Conservation (phyloP, 2,329 filamentous ascomycete genomes). For the Xylaria arbuscula region DNA sequence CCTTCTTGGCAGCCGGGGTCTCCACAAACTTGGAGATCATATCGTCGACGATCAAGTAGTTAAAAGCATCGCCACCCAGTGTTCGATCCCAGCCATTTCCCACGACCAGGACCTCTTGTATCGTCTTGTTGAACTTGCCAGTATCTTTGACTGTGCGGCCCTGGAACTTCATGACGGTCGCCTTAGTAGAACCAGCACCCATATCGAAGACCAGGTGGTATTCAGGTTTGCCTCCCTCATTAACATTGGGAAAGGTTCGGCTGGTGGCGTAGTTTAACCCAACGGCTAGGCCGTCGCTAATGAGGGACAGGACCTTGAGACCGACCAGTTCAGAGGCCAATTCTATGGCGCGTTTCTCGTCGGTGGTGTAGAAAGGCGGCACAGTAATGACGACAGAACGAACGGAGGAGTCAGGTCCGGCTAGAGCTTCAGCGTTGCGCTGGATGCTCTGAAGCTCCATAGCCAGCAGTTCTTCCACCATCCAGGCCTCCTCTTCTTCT, state of each 20-base stretch:
- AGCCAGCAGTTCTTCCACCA: constrained; percentile 91
- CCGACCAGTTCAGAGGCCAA: constrained; percentile 88
- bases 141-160: constrained; percentile 89
- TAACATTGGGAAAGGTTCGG: constrained; percentile 86
- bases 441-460: constrained; percentile 96
- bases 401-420: constrained; percentile 78
- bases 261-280: constrained; percentile 95
- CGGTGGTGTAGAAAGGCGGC: constrained; percentile 87
- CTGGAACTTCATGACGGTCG: constrained; percentile 90
- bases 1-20: constrained; percentile 73
- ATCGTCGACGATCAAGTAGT: constrained; percentile 87
- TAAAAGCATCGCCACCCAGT: constrained; percentile 89
- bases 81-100: constrained; percentile 89
- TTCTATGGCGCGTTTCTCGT: constrained; percentile 88
- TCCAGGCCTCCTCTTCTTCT: constrained; percentile 72
- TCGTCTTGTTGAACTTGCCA: constrained; percentile 93
- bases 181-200: constrained; percentile 94
- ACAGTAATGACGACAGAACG: constrained; percentile 89
- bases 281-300: constrained; percentile 92
- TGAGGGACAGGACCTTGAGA: constrained; percentile 82
- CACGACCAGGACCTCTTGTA: constrained; percentile 92
- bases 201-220: constrained; percentile 96
- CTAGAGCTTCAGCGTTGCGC: constrained; percentile 85
- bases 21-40: constrained; percentile 85
- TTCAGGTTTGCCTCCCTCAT: constrained; percentile 86